These are phyloP conservation scores for Xylariaceae sp. DNA, from an alignment of 2,329 filamentous ascomycete genomes.

Conservation along the genomic window DNA sequence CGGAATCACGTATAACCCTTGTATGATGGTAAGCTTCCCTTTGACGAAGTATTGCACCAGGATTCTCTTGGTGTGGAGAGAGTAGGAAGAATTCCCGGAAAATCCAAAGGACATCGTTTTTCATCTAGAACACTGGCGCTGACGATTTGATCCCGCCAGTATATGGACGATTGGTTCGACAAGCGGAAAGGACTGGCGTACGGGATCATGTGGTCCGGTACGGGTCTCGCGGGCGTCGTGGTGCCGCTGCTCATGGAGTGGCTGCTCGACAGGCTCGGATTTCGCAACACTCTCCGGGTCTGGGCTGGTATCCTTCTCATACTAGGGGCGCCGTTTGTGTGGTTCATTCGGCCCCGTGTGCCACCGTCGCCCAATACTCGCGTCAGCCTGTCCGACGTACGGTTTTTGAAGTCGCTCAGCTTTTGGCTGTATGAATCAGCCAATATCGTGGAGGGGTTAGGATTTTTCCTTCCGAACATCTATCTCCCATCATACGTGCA, in stretches of 20 bases:
- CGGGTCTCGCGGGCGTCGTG: conserved; percentile 47
- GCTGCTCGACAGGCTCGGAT: conserved; percentile 48
- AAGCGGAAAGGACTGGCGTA: conserved; percentile 55
- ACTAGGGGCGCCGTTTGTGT: conserved; percentile 52
- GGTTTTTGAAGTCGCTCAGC: conserved; percentile 49
- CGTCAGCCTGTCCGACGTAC: conserved; percentile 38
- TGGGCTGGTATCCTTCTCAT: conserved; percentile 50
- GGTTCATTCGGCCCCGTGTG: conserved; percentile 53
- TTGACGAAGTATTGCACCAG: background rate
- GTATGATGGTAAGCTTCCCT: conserved; percentile 24
- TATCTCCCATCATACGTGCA: conserved; percentile 57
- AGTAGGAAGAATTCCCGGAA: background rate
- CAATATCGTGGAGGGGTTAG: conserved; percentile 55
- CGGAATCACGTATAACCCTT: conserved; percentile 51
- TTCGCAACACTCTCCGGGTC: conserved; percentile 49
- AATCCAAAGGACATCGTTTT: too few relatives aligned
- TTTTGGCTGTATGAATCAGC: conserved; percentile 57
- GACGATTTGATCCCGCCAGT: conserved; percentile 24
- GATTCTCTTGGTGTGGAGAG: background rate
- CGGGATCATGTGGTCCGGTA: conserved; percentile 60
- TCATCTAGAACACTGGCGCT: too few relatives aligned
- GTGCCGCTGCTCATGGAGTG: conserved; percentile 50
- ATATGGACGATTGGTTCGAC: conserved; percentile 61
- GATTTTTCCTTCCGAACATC: conserved; percentile 61
- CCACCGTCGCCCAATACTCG: conserved; percentile 38